Conservation (phyloP, 1,284 basidiomycete species). For the Ganoderma leucocontextum region DNA sequence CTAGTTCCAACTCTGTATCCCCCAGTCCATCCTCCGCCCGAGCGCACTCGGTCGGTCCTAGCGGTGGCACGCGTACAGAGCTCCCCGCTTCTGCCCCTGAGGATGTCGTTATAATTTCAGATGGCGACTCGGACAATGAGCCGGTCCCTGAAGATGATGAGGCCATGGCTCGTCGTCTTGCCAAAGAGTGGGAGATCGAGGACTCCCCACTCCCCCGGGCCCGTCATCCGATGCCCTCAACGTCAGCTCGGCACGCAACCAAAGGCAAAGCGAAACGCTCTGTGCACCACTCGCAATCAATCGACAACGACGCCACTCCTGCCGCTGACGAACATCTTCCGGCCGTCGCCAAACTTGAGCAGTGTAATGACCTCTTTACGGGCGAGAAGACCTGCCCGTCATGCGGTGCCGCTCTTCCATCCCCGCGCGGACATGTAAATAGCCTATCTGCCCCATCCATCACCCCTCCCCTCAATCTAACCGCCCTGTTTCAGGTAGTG, state of each 20-base stretch:
- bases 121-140: conserved; percentile 24
- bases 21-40: conserved; percentile 19
- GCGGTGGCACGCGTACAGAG: neutral
- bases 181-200: conserved; percentile 47
- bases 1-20: neutral
- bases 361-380: conserved; percentile 28
- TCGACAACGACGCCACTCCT: neutral
- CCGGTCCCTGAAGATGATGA: conserved; percentile 43
- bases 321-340: neutral
- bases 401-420: conserved; percentile 26
- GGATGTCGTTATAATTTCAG: conserved; percentile 30
- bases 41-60: neutral
- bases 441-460: neutral
- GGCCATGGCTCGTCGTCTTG: conserved; percentile 49
- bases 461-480: neutral
- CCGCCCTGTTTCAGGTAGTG: conserved; percentile 46
- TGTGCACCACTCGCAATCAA: neutral
- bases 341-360: conserved; percentile 21
- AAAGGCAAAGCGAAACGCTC: conserved; percentile 21
- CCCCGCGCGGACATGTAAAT: conserved; percentile 34
- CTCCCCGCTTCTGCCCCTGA: conserved; percentile 10
- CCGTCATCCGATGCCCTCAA: neutral
- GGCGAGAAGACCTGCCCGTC: conserved; percentile 24
- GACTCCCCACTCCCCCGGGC: conserved; percentile 15
- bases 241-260: neutral